Evolutionary conservation across 495 filamentous ascomycete species (phyloP).

Genomic region (Penicillium cataractarum): DNA sequence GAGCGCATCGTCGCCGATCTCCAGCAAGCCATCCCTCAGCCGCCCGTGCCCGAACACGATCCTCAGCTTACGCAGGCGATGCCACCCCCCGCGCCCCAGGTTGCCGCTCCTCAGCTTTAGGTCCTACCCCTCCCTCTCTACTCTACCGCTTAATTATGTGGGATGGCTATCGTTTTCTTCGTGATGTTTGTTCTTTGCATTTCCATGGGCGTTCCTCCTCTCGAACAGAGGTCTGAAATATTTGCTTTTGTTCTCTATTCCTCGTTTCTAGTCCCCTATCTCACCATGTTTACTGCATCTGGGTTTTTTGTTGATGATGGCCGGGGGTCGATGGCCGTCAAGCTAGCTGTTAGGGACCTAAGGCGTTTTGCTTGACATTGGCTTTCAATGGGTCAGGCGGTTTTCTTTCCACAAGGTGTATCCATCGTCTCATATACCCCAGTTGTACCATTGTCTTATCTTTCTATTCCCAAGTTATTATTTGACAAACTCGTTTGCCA

Average conservation of each 20-base stretch:
- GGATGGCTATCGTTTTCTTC: background rate
- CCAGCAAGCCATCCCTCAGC: conserved; percentile 47
- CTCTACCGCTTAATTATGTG: background rate
- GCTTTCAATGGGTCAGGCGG: conserved; percentile 24
- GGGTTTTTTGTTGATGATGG: conserved; percentile 15
- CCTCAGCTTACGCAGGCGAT: conserved; percentile 22
- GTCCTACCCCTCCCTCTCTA: background rate
- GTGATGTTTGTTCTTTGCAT: conserved; percentile 20
- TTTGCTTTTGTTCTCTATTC: background rate
- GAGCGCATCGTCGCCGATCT: conserved; percentile 50
- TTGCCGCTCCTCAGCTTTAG: conserved; percentile 25
- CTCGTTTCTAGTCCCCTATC: background rate
- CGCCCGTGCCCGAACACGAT: conserved; percentile 21
- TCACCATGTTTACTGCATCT: conserved; percentile 20
- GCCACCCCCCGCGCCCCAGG: conserved; percentile 23
- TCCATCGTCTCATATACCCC: conserved; percentile 31
- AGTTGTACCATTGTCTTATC: conserved; percentile 22
- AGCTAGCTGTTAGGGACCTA: conserved; percentile 8
- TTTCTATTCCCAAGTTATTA: conserved; percentile 5
- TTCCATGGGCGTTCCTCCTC: conserved; percentile 23
- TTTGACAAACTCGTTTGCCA: conserved; percentile 8
- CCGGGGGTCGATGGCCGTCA: background rate
- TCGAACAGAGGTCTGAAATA: conserved; percentile 13
- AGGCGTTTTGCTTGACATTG: conserved; percentile 31
- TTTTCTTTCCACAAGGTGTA: conserved; percentile 28